These are phyloP conservation scores for Xylaria sp. DNA, from an alignment of 2,329 filamentous ascomycete genomes.

Conservation along the genomic window DNA sequence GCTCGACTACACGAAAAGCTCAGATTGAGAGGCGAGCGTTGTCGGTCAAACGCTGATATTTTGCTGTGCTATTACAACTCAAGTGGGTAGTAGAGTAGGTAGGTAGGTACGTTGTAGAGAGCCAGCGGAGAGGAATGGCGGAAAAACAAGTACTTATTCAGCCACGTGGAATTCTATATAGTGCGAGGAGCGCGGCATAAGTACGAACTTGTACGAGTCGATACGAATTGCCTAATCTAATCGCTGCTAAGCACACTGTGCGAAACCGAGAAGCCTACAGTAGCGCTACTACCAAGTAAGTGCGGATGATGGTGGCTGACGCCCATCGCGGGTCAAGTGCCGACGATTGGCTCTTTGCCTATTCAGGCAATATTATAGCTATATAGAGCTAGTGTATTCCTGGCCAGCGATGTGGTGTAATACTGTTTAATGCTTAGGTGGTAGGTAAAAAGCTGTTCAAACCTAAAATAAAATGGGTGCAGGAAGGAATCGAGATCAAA, in stretches of 20 bases:
- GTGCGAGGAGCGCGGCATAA: background rate
- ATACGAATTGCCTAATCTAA: constrained; percentile 6
- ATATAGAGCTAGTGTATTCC: background rate
- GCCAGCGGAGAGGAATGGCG: constrained; percentile 16
- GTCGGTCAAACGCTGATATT: constrained; percentile 18
- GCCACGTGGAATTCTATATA: constrained; percentile 29
- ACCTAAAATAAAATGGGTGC: background rate
- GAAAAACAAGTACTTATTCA: constrained; percentile 2
- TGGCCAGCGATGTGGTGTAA: background rate
- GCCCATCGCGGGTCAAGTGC: constrained; percentile 27
- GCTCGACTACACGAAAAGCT: background rate
- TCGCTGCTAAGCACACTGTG: constrained; percentile 27
- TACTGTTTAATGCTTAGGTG: background rate
- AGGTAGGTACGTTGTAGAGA: background rate
- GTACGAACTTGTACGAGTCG: constrained; percentile 5
- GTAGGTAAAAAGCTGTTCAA: background rate
- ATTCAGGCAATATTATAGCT: background rate
- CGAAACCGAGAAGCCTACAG: constrained; percentile 19
- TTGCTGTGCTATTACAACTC: background rate
- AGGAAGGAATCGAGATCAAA: background rate
- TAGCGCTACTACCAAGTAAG: background rate
- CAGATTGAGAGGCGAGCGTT: background rate
- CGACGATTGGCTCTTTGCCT: constrained; percentile 25
- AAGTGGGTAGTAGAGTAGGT: too few species aligned
- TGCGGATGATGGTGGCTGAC: constrained; percentile 28